Evolutionary conservation across 768 basidiomycete species (phyloP).

Genomic region (Auricularia sp.): DNA sequence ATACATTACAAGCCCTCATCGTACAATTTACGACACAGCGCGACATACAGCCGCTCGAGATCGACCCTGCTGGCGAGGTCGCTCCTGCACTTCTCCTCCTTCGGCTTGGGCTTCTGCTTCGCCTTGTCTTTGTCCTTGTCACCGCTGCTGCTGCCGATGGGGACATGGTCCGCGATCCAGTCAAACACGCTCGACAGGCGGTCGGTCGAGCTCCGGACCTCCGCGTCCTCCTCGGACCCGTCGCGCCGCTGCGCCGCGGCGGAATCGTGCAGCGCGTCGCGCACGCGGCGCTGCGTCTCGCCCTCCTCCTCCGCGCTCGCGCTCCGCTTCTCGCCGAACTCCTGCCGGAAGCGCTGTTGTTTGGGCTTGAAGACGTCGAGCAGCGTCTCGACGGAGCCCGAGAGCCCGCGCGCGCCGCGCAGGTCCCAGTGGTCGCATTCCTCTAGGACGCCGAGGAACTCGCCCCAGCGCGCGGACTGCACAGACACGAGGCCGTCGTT

Average conservation of each 20-base stretch:
- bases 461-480: conserved; percentile 92
- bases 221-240: conserved; percentile 34
- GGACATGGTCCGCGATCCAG: conserved; percentile 68
- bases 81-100: conserved; percentile 20
- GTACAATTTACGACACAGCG: conserved; percentile 79
- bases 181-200: conserved; percentile 66
- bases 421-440: conserved; percentile 96
- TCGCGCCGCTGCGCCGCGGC: conserved; percentile 1
- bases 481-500: conserved; percentile 90
- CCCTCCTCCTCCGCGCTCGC: conserved; percentile 3
- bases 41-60: conserved; percentile 83
- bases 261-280: not conserved
- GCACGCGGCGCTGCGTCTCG: conserved; percentile 2
- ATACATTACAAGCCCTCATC: conserved; percentile 69
- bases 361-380: conserved; percentile 23
- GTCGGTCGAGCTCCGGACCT: conserved; percentile 58
- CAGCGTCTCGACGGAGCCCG: conserved; percentile 7
- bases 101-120: not conserved
- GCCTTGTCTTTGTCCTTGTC: conserved; percentile 12
- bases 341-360: conserved; percentile 17
- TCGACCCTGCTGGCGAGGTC: conserved; percentile 61
- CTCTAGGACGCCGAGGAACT: conserved; percentile 84
- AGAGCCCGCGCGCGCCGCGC: conserved; percentile 66
- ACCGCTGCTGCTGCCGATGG: conserved; percentile 20
- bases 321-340: conserved; percentile 18